phyloP scores from a whole-genome alignment of 192 early-diverging fungal species.

The Entophlyctis luteolus region DNA sequence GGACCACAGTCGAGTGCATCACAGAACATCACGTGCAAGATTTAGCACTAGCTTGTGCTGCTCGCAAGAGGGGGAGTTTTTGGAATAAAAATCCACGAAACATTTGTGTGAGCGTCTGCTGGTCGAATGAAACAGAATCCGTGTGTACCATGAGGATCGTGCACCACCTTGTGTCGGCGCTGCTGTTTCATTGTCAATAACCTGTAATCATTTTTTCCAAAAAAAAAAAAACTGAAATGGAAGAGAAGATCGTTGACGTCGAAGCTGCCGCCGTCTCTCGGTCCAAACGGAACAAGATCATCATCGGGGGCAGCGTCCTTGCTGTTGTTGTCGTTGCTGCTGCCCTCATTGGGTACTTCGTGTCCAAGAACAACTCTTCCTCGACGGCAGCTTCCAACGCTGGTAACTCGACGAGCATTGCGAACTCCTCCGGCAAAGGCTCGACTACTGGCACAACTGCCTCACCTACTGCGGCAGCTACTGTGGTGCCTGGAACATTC shows the following conservation, averaged over 20 bases:
- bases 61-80: constrained; percentile 61
- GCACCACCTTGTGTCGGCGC: too few species aligned
- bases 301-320: background rate
- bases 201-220: constrained; percentile 75
- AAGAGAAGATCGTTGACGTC: background rate
- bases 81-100: constrained; percentile 66
- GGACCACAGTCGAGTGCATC: constrained; percentile 65
- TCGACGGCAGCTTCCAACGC: background rate
- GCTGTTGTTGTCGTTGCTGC: constrained; percentile 1
- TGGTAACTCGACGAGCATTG: background rate
- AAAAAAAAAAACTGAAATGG: constrained; percentile 48
- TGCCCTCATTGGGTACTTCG: constrained; percentile 3
- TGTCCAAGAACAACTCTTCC: background rate
- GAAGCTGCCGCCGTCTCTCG: too few species aligned
- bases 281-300: background rate
- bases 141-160: too few species aligned
- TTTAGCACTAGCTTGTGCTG: constrained; percentile 62
- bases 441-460: too few species aligned
- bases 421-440: background rate
- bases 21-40: constrained; percentile 58
- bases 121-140: too few species aligned
- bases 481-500: too few species aligned
- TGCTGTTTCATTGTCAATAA: too few species aligned
- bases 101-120: too few species aligned
- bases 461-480: too few species aligned